A percentile compares a stretch with the other conserved stretches of the same genome.
These are phyloP conservation scores for Raffaelea ambrosiae DNA, from an alignment of 2,329 filamentous ascomycete genomes.

Conservation along the genomic window DNA sequence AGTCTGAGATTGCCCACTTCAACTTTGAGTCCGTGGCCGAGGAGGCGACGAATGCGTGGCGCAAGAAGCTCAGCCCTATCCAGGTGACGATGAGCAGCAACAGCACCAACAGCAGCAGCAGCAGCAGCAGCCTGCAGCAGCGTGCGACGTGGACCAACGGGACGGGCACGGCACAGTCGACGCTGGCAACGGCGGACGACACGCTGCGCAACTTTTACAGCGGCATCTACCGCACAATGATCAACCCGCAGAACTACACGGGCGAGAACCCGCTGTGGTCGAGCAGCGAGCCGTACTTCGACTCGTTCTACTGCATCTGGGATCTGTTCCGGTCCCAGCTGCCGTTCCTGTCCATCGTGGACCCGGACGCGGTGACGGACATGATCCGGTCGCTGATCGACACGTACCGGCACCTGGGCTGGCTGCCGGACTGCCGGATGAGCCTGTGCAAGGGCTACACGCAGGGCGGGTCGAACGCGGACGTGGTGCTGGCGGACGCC, in stretches of 20 bases:
- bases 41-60: conserved; percentile 51
- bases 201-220: conserved; percentile 60
- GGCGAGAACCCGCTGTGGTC: conserved; percentile 63
- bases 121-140: neutral
- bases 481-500: conserved; percentile 59
- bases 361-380: conserved; percentile 52
- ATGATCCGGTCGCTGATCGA: conserved; percentile 67
- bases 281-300: conserved; percentile 61
- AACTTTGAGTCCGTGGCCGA: conserved; percentile 48
- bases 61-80: conserved; percentile 50
- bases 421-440: conserved; percentile 69
- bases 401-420: conserved; percentile 61
- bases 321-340: conserved; percentile 62
- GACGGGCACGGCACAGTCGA: neutral
- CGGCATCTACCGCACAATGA: conserved; percentile 63
- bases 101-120: neutral
- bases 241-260: conserved; percentile 66
- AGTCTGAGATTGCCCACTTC: conserved; percentile 59
- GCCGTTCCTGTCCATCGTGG: conserved; percentile 59
- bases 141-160: neutral
- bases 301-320: conserved; percentile 72
- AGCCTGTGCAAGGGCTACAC: conserved; percentile 65
- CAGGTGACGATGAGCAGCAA: conserved; percentile 31
- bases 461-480: conserved; percentile 68
- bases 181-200: conserved; percentile 24